A percentile compares a stretch with the other conserved stretches of the same genome.
These are phyloP conservation scores for Cicer chorassanicum DNA, from an alignment of 306 rosid species.

Conservation along the genomic window DNA sequence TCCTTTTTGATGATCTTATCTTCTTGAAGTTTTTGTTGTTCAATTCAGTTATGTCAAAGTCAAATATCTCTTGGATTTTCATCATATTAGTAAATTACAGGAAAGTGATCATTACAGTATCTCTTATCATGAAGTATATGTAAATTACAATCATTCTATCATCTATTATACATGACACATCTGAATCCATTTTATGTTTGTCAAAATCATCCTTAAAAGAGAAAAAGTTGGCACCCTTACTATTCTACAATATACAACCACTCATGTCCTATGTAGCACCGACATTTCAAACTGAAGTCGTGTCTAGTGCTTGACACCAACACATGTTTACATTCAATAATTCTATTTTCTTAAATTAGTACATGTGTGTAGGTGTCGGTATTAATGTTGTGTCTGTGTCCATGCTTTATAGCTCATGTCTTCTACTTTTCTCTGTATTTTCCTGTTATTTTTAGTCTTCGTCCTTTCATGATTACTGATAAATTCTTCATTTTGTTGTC, in stretches of 20 bases:
- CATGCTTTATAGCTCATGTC: not conserved
- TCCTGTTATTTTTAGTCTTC: constrained; percentile 11
- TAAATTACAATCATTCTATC: constrained; percentile 12
- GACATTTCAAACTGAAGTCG: not conserved
- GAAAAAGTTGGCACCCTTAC: constrained; percentile 21
- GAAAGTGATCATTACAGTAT: not conserved
- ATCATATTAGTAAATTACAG: not conserved
- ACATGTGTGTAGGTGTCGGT: not conserved
- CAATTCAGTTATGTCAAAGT: constrained; percentile 9
- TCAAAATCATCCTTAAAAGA: not conserved
- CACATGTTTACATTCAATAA: not conserved
- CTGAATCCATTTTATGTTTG: not conserved
- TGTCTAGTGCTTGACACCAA: not conserved
- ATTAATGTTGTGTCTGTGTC: not conserved
- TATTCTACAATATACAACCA: not conserved
- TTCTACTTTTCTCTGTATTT: constrained; percentile 10
- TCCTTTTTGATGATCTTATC: not conserved
- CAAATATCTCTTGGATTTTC: constrained; percentile 7
- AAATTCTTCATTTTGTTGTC: constrained; percentile 18
- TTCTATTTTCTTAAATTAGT: not conserved
- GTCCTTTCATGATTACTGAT: constrained; percentile 23
- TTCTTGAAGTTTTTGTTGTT: not conserved
- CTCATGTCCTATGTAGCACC: not conserved
- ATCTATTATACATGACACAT: not conserved
- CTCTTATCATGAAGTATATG: not conserved